Evolutionary conservation across 1,139 yeast species (phyloP).

Genomic region (Hanseniaspora uvarum): DNA sequence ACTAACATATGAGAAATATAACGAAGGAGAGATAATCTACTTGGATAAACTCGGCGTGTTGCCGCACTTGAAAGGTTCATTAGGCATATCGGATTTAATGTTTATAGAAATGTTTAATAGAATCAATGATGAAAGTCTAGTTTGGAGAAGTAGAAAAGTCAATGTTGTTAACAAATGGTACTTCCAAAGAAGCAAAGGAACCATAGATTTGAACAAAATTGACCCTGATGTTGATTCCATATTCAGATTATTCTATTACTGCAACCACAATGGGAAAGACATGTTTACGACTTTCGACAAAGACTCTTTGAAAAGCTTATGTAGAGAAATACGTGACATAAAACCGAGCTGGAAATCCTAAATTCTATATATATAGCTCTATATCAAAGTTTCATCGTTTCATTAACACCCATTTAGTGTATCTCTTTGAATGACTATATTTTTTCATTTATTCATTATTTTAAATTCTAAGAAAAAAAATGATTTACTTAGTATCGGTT

Average conservation of each 20-base stretch:
- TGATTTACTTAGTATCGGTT: no score
- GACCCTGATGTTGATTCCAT: conserved; percentile 29
- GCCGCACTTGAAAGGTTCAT: conserved; percentile 71
- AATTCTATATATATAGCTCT: not conserved
- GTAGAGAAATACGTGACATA: conserved; percentile 29
- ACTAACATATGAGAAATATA: conserved; percentile 57
- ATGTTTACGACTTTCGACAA: conserved; percentile 20
- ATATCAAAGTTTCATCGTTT: not conserved
- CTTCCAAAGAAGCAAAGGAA: conserved; percentile 77
- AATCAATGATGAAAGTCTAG: conserved; percentile 54
- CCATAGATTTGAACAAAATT: conserved; percentile 35
- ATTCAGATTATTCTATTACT: conserved; percentile 30
- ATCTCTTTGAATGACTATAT: no score
- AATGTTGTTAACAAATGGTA: conserved; percentile 98
- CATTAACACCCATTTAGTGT: no score
- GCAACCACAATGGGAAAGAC: conserved; percentile 21
- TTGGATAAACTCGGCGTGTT: conserved; percentile 89
- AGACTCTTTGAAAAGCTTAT: conserved; percentile 25
- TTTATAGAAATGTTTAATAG: conserved; percentile 65
- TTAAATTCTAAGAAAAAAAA: no score
- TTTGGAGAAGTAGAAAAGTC: conserved; percentile 78
- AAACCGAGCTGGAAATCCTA: conserved; percentile 29
- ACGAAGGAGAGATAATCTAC: conserved; percentile 42
- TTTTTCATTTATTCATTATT: no score
- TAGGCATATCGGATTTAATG: conserved; percentile 86